Percentiles rank a stretch among this genome's conserved stretches.
phyloP scores from a whole-genome alignment of 805 yeast genomes.

The Metschnikowia similis region DNA sequence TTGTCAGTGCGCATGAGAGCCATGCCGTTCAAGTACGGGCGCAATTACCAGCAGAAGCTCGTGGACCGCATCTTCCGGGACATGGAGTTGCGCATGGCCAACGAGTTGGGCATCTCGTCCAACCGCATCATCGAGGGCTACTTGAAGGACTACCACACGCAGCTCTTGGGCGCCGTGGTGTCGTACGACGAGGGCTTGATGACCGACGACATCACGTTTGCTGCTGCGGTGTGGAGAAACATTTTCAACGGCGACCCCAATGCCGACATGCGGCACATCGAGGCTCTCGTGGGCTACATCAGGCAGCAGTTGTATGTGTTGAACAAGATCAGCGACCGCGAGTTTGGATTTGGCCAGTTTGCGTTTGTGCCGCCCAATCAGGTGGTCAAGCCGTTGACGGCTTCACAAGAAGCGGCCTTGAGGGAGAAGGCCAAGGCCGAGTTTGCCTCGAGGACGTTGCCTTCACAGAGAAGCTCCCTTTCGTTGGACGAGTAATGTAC shows the following conservation, averaged over 20 bases:
- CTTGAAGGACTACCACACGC: conserved; percentile 85
- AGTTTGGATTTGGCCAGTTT: conserved; percentile 88
- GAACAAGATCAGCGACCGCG: conserved; percentile 81
- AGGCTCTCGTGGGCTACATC: conserved; percentile 84
- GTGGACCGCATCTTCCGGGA: conserved; percentile 88
- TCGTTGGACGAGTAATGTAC: conserved; percentile 37
- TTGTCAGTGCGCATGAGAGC: conserved; percentile 93
- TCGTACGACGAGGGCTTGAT: conserved; percentile 90
- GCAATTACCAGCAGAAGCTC: conserved; percentile 85
- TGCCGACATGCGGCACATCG: conserved; percentile 77
- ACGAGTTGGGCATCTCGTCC: conserved; percentile 79
- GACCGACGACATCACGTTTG: conserved; percentile 72
- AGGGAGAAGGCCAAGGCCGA: conserved; percentile 46
- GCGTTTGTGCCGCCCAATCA: conserved; percentile 79
- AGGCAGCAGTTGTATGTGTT: conserved; percentile 86
- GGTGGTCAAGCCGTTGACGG: conserved; percentile 67
- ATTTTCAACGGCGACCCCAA: conserved; percentile 80
- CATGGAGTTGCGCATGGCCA: conserved; percentile 78
- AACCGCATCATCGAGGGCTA: conserved; percentile 81
- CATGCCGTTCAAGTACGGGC: conserved; percentile 85
- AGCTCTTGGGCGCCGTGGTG: conserved; percentile 81
- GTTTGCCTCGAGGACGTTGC: conserved; percentile 51
- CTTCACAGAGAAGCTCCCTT: conserved; percentile 52
- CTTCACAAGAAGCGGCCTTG: conserved; percentile 57
- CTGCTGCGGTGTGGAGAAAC: conserved; percentile 85